Conservation (phyloP, 1,284 basidiomycete genomes). For the Malassezia yamatoensis region DNA sequence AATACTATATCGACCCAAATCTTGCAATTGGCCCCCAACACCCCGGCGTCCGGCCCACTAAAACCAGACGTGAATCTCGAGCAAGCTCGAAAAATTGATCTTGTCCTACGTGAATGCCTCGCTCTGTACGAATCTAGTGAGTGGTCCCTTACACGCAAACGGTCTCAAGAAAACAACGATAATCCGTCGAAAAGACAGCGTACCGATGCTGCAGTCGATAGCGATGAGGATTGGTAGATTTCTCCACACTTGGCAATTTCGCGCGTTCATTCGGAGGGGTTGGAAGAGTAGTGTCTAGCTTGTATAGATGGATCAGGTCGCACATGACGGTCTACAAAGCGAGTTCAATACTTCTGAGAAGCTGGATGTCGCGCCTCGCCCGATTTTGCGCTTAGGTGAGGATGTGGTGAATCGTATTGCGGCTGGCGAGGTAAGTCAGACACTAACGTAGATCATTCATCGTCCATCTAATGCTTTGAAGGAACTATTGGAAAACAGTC, state of each 20-base stretch:
- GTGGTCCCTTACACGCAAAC: not conserved
- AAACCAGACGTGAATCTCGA: slow-evolving; percentile 20
- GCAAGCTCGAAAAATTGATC: slow-evolving; percentile 29
- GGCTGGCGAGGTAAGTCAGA: slow-evolving; percentile 52
- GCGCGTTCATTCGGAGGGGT: not conserved
- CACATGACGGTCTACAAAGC: no score
- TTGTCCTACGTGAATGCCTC: slow-evolving; percentile 5
- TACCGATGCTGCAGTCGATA: slow-evolving; percentile 3
- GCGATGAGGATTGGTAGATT: slow-evolving; percentile 2
- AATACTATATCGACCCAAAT: slow-evolving; percentile 28
- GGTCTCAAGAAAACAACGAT: not conserved
- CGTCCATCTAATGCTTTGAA: slow-evolving; percentile 91
- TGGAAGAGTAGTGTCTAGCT: no score
- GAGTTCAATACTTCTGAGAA: not conserved
- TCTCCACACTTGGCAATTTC: not conserved
- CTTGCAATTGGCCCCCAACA: not conserved
- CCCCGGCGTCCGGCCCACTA: slow-evolving; percentile 5
- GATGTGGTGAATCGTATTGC: slow-evolving; percentile 57
- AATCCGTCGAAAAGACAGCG: slow-evolving; percentile 3
- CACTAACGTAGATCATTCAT: slow-evolving; percentile 62
- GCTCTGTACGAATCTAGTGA: not conserved
- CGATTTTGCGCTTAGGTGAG: slow-evolving; percentile 47
- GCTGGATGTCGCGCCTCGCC: not conserved
- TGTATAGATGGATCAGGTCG: no score
- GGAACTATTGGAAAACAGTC: slow-evolving; percentile 85